Base-by-base conservation (phyloP, 2,329 filamentous ascomycete species). In the Arthrobotrys sinensis region DNA sequence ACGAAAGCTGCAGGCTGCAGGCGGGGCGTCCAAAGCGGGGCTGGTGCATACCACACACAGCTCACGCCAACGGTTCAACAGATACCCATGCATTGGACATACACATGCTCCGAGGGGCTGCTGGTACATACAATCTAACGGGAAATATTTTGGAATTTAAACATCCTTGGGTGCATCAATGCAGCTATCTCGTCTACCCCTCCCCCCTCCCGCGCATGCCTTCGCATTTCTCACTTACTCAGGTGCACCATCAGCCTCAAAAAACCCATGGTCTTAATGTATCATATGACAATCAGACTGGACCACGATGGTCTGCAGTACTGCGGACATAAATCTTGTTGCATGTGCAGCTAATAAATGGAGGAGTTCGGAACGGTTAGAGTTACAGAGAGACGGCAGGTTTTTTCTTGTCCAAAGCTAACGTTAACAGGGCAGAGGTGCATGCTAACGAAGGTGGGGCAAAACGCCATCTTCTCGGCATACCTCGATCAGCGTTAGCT, bases 281-380 rank as follows among this genome's bases (percentile, higher is more conserved):
- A 75, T 75, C 70, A 75, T 75, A 67, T 75, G 70, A 75, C 70
- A 68, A 63, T 67, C 48, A 50, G 69, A 60, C 50, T 65, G 46
- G 68, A 40, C 40, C 52, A 62, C 53, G 55, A 60, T 60, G 16
- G 55, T 60, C 55, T 60, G 55, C 55, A 60, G 55, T 43, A 28
- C 55, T 60, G 55, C 55, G 32, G 55, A 66, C 53, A 63, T 43
- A 66, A 50, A 60, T 70, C 45, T 60, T 36, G 24, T 45, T 71
- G 67, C 55, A 53, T 66, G 69, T 62, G 50, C 64, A 66, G 14
- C 45, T 57, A 40, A 38, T 50, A 45, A 64, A 53, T 66, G 69
- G 69, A 73, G 69, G 69, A 73, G 69, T 73, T 73, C 69, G 69
- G 69, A 38, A 57, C 60, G 19, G 36, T 60, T 43, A 32, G 12